Conservation (phyloP, 768 basidiomycete genomes). For the Panellus pusillus region DNA sequence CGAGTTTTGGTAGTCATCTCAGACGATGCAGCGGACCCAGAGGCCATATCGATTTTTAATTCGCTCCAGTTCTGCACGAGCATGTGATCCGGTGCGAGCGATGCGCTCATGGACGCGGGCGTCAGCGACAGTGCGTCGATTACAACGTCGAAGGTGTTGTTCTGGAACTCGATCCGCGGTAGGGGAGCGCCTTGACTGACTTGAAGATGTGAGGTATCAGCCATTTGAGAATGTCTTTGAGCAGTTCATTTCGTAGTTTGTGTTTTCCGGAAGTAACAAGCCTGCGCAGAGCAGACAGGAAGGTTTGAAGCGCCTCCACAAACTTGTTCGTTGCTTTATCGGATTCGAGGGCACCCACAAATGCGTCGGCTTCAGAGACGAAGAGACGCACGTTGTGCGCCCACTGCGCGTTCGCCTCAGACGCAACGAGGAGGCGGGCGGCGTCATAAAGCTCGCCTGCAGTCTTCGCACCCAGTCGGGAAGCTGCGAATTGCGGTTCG, state of each 20-base stretch:
- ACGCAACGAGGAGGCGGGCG: slow-evolving; percentile 22
- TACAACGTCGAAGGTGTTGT: slow-evolving; percentile 31
- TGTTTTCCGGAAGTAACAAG: slow-evolving; percentile 15
- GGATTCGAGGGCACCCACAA: slow-evolving; percentile 20
- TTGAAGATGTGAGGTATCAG: slow-evolving; percentile 32
- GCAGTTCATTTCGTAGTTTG: slow-evolving; percentile 19
- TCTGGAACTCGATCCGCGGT: slow-evolving; percentile 40
- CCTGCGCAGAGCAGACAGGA: slow-evolving; percentile 13
- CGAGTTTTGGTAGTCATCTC: slow-evolving; percentile 24
- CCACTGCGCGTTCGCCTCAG: slow-evolving; percentile 20
- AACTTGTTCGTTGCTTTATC: slow-evolving; percentile 24
- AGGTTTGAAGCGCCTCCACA: slow-evolving; percentile 16
- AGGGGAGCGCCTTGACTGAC: slow-evolving; percentile 31
- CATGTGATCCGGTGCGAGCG: slow-evolving; percentile 36
- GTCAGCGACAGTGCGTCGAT: slow-evolving; percentile 34
- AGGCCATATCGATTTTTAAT: slow-evolving; percentile 33
- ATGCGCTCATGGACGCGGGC: slow-evolving; percentile 22
- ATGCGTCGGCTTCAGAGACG: slow-evolving; percentile 19
- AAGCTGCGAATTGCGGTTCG: slow-evolving; percentile 25
- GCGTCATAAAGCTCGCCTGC: slow-evolving; percentile 27
- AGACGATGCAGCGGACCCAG: slow-evolving; percentile 6
- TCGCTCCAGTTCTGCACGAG: slow-evolving; percentile 37
- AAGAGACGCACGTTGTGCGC: slow-evolving; percentile 18
- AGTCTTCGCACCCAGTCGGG: slow-evolving; percentile 22
- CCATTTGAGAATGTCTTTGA: slow-evolving; percentile 35